Base-by-base conservation (phyloP, 2,329 filamentous ascomycete species). In the Ceratocystis huliohia region DNA sequence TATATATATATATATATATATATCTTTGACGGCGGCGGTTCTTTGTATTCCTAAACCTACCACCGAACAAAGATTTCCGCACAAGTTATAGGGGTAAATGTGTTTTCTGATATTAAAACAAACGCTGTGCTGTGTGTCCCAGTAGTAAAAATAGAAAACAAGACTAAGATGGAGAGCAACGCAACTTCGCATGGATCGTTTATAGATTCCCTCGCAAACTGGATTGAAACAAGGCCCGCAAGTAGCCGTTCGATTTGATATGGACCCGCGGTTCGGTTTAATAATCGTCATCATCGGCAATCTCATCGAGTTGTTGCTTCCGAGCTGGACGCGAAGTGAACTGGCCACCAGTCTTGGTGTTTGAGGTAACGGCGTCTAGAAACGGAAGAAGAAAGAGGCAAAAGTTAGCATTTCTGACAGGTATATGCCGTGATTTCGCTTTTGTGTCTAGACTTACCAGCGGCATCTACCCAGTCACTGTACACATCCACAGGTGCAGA, bases 401-500 rank as follows among this genome's bases (percentile, higher is more conserved):
- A 10, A 5, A 10, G 25, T 67, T 56, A 65, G 66, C 17, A 61
- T 44, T 41, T 41, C 37, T 13, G 33, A 3, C 15, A 10, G 41
- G 20, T 15, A 62, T 45, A 46, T 28, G 48, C 20, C 22, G 22
- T 22, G 6, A n/a, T 44, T 8, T 33, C 44, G 3, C 22, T 25
- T 45, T 37, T 61, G 61, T 33, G 25, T 28, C 33, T 10, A 65
- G n/a, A 57, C 77, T 69, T 76, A 84, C 83, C 81, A 69, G 83
- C 79, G 70, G 94, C 94, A 77, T 99, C 94, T 69, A 99, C 90
- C 94, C 94, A 99, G 76, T 97, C 94, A 44, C 90, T 89, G 74
- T 99, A 99, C 6, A 99, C 93, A 74, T 99, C 94, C 61, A 99
- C 91, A 0, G 91, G 84, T 15, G 89, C 89, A 30, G 90, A 95